Conservation (phyloP, 2,329 filamentous ascomycete species). For the Coniochaeta sp. region DNA sequence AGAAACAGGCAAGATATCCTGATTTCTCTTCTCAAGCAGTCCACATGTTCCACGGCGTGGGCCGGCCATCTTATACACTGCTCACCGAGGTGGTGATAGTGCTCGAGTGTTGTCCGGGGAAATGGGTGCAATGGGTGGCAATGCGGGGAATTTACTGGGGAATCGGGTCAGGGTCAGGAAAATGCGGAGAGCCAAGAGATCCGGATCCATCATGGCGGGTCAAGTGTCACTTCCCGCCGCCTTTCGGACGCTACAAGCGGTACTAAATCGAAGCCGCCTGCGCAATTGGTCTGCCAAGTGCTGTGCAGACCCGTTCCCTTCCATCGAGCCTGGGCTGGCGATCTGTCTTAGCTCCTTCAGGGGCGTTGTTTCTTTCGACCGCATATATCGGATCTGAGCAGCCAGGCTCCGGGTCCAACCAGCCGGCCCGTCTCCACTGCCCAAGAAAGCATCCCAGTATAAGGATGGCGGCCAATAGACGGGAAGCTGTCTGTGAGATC, state of each 20-base stretch:
- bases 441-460: not conserved
- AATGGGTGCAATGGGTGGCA: not conserved
- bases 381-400: not conserved
- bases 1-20: conserved; percentile 1
- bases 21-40: not conserved
- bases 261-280: no score
- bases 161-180: not conserved
- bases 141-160: not conserved
- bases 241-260: no score
- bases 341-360: no score
- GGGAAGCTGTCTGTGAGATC: not conserved
- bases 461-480: conserved; percentile 2
- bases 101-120: not conserved
- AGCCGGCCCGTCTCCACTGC: not conserved
- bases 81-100: not conserved
- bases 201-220: not conserved
- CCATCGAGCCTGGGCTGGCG: no score
- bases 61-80: not conserved
- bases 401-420: not conserved
- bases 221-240: not conserved
- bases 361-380: not conserved
- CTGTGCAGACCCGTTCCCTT: no score
- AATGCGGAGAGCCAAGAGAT: not conserved
- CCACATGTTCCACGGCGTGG: not conserved
- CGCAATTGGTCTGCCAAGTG: no score